phyloP scores from a whole-genome alignment of 345 rosid species.

The Arabis hirsuta region DNA sequence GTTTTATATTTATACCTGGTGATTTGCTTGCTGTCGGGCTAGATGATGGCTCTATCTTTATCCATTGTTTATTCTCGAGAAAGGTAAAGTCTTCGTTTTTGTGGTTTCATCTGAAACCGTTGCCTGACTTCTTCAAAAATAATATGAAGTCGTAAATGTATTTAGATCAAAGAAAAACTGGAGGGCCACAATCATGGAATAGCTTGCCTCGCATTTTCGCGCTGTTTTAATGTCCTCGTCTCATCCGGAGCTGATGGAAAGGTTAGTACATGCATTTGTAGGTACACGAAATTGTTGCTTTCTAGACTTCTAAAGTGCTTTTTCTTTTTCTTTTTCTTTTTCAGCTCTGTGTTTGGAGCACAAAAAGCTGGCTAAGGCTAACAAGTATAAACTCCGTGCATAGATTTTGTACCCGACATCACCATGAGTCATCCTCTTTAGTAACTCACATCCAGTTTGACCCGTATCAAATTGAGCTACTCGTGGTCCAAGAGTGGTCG shows the following conservation, averaged over 20 bases:
- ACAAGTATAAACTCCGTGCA: neutral
- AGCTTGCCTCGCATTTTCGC: conserved; percentile 37
- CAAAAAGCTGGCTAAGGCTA: conserved; percentile 35
- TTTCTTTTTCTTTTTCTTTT: neutral
- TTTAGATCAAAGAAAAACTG: conserved; percentile 37
- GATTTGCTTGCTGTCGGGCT: conserved; percentile 45
- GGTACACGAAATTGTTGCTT: neutral
- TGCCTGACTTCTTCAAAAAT: neutral
- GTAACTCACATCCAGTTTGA: conserved; percentile 40
- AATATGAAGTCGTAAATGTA: conserved; percentile 13
- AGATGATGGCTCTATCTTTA: conserved; percentile 46
- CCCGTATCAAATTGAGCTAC: conserved; percentile 42
- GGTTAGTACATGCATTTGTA: conserved; percentile 28
- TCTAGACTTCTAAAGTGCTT: conserved; percentile 16
- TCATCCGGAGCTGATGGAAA: conserved; percentile 44
- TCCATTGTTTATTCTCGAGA: conserved; percentile 44
- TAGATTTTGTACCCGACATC: conserved; percentile 12
- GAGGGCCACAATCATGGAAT: conserved; percentile 44
- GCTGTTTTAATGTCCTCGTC: conserved; percentile 35
- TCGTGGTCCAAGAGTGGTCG: conserved; percentile 29
- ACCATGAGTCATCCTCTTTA: conserved; percentile 22
- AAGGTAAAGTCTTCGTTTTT: conserved; percentile 38
- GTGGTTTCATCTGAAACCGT: neutral
- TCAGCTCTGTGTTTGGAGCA: conserved; percentile 44
- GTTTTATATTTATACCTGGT: conserved; percentile 45